Percentiles rank a stretch among this genome's conserved stretches.
These are phyloP conservation scores for Starmerella cellae DNA, from an alignment of 805 yeast genomes.

Conservation along the genomic window DNA sequence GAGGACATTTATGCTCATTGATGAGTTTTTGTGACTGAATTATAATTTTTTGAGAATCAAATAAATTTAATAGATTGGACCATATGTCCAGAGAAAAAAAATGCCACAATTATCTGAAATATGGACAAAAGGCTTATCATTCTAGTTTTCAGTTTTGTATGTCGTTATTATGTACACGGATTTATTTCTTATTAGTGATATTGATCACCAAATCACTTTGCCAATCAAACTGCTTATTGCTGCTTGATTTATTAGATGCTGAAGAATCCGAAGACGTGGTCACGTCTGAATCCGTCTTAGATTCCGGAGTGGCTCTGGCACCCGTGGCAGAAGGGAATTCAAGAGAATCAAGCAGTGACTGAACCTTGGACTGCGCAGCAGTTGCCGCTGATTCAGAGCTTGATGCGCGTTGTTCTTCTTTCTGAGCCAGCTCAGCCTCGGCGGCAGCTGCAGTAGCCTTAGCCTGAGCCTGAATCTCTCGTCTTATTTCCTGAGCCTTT, in stretches of 20 bases:
- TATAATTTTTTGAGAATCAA: too few relatives aligned
- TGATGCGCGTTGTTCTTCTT: neutral
- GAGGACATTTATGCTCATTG: too few relatives aligned
- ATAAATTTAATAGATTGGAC: too few relatives aligned
- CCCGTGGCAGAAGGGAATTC: conserved; percentile 14
- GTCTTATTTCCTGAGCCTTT: conserved; percentile 8
- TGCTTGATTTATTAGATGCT: neutral
- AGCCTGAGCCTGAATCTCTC: conserved; percentile 4
- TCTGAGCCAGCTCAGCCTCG: conserved; percentile 1
- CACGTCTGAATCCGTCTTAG: neutral
- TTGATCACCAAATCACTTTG: conserved; percentile 19
- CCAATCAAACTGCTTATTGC: conserved; percentile 19
- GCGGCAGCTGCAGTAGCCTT: neutral
- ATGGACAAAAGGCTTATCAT: too few relatives aligned
- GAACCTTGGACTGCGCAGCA: conserved; percentile 4
- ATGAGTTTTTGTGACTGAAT: too few relatives aligned
- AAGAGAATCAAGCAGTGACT: conserved; percentile 17
- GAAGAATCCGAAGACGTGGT: neutral
- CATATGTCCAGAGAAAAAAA: too few relatives aligned
- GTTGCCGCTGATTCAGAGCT: neutral
- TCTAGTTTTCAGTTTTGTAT: too few relatives aligned
- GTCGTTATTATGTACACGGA: neutral
- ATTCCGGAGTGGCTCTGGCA: neutral
- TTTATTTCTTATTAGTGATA: conserved; percentile 11
- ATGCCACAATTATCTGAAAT: too few relatives aligned